These are phyloP conservation scores for Trypanosoma cruzi DNA, from an alignment of 208 protist genomes.

Conservation along the genomic window DNA sequence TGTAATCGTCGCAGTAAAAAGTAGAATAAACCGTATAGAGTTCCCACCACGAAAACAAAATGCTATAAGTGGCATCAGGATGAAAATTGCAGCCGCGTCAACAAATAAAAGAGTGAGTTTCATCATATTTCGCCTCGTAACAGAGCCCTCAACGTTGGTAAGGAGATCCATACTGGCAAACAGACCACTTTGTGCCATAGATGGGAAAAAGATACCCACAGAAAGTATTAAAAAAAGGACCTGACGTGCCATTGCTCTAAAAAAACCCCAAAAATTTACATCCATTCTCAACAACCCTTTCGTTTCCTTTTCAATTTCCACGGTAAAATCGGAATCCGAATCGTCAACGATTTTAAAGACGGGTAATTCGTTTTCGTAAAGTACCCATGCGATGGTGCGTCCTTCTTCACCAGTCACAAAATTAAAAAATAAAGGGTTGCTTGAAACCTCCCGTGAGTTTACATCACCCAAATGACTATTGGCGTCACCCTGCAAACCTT, in stretches of 20 bases:
- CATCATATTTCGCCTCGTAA: neutral
- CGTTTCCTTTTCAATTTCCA: neutral
- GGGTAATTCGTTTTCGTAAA: neutral
- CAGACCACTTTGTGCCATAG: neutral
- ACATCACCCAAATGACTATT: no score
- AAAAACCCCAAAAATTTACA: neutral
- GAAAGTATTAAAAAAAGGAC: neutral
- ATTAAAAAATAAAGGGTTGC: no score
- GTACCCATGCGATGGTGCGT: neutral
- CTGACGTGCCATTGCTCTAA: neutral
- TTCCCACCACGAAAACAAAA: neutral
- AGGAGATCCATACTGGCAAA: neutral
- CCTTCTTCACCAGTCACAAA: neutral
- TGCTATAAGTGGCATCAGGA: neutral
- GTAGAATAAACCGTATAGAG: neutral
- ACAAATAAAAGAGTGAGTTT: slow-evolving; percentile 1
- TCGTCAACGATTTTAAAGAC: neutral
- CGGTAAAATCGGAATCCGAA: neutral
- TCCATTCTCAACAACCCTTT: neutral
- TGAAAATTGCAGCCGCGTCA: neutral
- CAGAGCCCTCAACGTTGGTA: neutral
- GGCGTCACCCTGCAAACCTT: no score
- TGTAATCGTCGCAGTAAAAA: neutral
- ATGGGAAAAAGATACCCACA: neutral
- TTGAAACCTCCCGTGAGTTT: no score